Evolutionary conservation across 768 basidiomycete genomes (phyloP).

Genomic region (Macrolepiota fuliginosa): DNA sequence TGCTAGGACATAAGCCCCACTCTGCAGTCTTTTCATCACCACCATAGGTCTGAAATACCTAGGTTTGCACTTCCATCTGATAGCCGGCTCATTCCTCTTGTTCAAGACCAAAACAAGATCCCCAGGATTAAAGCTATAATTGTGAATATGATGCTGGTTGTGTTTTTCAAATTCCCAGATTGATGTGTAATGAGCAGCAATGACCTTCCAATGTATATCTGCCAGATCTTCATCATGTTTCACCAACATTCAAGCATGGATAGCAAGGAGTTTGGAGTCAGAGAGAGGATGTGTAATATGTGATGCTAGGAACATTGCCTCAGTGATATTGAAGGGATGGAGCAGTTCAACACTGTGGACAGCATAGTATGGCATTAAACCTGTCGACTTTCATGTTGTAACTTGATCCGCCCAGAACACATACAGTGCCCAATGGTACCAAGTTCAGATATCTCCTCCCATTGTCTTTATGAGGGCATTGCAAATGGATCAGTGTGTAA

Average conservation of each 20-base stretch:
- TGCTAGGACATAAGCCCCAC: conserved; percentile 24
- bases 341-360: no score
- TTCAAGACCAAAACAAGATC: conserved; percentile 34
- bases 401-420: no score
- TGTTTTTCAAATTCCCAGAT: conserved; percentile 25
- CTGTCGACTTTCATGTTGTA: no score
- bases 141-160: conserved; percentile 19
- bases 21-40: conserved; percentile 25
- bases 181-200: conserved; percentile 8
- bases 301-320: no score
- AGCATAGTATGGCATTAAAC: no score
- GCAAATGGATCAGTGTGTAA: conserved; percentile 18
- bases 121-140: conserved; percentile 27
- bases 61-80: conserved; percentile 26
- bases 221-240: conserved; percentile 17
- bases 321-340: no score
- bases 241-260: no score
- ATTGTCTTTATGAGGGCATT: conserved; percentile 25
- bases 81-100: conserved; percentile 25
- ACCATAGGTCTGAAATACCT: conserved; percentile 33
- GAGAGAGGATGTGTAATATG: neutral
- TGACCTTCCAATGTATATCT: conserved; percentile 8
- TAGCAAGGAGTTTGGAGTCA: no score
- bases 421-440: conserved; percentile 17
- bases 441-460: conserved; percentile 23